Evolutionary conservation across 495 filamentous ascomycete genomes (phyloP).

Genomic region (Ramalina intermedia): DNA sequence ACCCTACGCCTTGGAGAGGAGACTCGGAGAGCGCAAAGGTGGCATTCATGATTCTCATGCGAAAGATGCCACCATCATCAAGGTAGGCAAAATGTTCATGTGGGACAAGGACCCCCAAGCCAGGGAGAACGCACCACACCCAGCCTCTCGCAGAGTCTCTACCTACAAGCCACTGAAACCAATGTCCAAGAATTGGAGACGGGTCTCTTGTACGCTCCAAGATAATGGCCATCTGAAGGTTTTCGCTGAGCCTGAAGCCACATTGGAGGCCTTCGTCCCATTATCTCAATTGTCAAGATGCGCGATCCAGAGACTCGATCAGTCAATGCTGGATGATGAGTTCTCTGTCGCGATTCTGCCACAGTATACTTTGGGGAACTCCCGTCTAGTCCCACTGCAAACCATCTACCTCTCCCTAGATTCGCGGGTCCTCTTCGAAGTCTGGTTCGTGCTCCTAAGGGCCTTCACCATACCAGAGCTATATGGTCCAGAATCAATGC

Average conservation of each 20-base stretch:
- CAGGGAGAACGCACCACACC: conserved; percentile 24
- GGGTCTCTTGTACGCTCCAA: conserved; percentile 81
- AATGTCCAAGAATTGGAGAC: conserved; percentile 55
- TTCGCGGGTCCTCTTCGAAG: conserved; percentile 78
- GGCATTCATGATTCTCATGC: conserved; percentile 47
- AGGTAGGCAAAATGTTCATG: conserved; percentile 84
- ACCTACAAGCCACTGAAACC: conserved; percentile 42
- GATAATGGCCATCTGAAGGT: conserved; percentile 94
- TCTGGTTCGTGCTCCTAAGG: conserved; percentile 87
- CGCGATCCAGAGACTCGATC: conserved; percentile 77
- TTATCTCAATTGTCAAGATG: conserved; percentile 80
- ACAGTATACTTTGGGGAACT: conserved; percentile 57
- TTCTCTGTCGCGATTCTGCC: conserved; percentile 88
- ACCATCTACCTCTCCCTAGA: conserved; percentile 81
- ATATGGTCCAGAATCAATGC: conserved; percentile 46
- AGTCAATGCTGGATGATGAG: conserved; percentile 85
- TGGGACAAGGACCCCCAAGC: conserved; percentile 53
- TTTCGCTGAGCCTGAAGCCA: conserved; percentile 66
- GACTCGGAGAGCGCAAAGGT: conserved; percentile 37
- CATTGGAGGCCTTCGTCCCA: conserved; percentile 66
- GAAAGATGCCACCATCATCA: conserved; percentile 83
- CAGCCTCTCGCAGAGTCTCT: conserved; percentile 27
- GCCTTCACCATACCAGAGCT: conserved; percentile 91
- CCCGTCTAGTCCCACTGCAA: conserved; percentile 45
- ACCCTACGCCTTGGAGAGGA: conserved; percentile 33